A percentile compares a stretch with the other conserved stretches of the same genome.
Evolutionary conservation across 2,329 filamentous ascomycete genomes (phyloP).

Genomic region (Hypoxylon sp.): DNA sequence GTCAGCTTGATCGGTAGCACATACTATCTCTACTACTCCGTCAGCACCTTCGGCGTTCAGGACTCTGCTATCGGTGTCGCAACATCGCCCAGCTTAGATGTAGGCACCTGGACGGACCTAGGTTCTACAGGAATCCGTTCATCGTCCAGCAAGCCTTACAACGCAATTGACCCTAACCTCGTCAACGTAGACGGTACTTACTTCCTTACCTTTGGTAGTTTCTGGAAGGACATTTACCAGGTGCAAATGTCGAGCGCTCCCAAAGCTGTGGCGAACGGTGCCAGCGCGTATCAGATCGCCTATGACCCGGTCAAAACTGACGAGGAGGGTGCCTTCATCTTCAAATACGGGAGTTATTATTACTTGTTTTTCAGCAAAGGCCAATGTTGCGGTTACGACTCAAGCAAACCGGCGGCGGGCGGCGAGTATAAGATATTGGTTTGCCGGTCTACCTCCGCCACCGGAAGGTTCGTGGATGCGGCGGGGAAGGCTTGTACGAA

Average conservation of each 20-base stretch:
- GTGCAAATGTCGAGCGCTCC: conserved; percentile 56
- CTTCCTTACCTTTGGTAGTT: conserved; percentile 74
- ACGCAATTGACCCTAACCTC: conserved; percentile 71
- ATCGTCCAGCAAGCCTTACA: conserved; percentile 60
- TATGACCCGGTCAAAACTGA: conserved; percentile 64
- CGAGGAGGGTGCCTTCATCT: conserved; percentile 67
- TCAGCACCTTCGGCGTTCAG: conserved; percentile 72
- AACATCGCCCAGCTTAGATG: conserved; percentile 60
- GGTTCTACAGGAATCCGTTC: conserved; percentile 67
- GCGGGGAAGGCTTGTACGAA: conserved; percentile 45
- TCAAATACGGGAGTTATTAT: conserved; percentile 66
- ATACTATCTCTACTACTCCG: conserved; percentile 76
- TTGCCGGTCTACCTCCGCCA: conserved; percentile 65
- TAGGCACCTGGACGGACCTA: conserved; percentile 70
- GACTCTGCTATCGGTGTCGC: conserved; percentile 71
- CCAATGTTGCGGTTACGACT: conserved; percentile 69
- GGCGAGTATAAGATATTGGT: conserved; percentile 73
- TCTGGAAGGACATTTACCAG: conserved; percentile 75
- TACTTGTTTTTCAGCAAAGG: conserved; percentile 73
- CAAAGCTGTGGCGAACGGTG: conserved; percentile 64
- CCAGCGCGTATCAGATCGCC: conserved; percentile 60
- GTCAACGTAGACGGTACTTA: conserved; percentile 58
- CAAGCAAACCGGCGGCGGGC: conserved; percentile 61
- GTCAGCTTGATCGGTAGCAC: conserved; percentile 66
- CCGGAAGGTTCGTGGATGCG: conserved; percentile 59